These are phyloP conservation scores for Myochromella boudieri DNA, from an alignment of 768 basidiomycete species.

Conservation along the genomic window DNA sequence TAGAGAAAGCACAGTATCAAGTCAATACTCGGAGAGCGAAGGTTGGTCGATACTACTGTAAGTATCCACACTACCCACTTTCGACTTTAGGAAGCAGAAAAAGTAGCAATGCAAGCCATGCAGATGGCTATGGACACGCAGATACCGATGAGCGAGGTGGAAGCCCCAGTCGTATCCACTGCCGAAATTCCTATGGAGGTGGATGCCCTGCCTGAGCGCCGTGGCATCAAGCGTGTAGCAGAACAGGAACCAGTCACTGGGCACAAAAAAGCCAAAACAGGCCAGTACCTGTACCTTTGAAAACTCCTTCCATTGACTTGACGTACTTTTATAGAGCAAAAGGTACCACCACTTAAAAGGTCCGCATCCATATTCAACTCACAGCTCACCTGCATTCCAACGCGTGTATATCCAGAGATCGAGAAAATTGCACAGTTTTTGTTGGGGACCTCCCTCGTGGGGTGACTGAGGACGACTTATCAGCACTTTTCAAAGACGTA, in stretches of 20 bases:
- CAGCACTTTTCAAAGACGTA: slow-evolving; percentile 82
- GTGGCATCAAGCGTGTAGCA: slow-evolving; percentile 61
- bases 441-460: slow-evolving; percentile 66
- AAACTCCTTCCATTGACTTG: neutral
- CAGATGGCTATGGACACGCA: slow-evolving; percentile 45
- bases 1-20: slow-evolving; percentile 63
- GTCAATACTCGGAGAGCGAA: slow-evolving; percentile 63
- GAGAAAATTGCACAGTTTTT: slow-evolving; percentile 92
- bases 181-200: slow-evolving; percentile 39
- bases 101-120: slow-evolving; percentile 49
- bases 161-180: slow-evolving; percentile 23
- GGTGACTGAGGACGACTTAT: slow-evolving; percentile 66
- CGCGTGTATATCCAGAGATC: slow-evolving; percentile 60
- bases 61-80: slow-evolving; percentile 1
- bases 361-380: slow-evolving; percentile 22
- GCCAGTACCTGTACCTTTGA: slow-evolving; percentile 33
- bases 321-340: slow-evolving; percentile 36
- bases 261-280: slow-evolving; percentile 61
- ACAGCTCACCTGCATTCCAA: neutral
- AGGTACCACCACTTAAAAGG: slow-evolving; percentile 59
- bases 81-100: slow-evolving; percentile 57
- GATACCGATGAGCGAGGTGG: slow-evolving; percentile 30
- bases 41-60: slow-evolving; percentile 35
- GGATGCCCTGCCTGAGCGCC: slow-evolving; percentile 29
- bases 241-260: slow-evolving; percentile 48